A percentile compares a stretch with the other conserved stretches of the same genome.
Evolutionary conservation across 345 rosid genomes (phyloP).

Genomic region (Aethionema arabicum): DNA sequence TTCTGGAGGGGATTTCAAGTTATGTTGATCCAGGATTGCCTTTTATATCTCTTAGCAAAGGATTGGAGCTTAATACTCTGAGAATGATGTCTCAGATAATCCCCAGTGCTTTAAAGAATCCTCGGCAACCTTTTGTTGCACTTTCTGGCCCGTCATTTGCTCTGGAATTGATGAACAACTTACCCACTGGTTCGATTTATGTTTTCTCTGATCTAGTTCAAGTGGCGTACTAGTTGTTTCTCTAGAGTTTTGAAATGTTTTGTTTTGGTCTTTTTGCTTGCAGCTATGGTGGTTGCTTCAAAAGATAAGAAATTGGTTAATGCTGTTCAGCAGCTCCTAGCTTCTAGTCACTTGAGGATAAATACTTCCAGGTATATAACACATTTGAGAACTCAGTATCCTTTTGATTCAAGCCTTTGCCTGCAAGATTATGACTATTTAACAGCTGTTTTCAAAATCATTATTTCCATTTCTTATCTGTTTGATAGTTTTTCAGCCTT

Average conservation of each 20-base stretch:
- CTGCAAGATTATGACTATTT: not conserved
- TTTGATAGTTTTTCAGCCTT: slow-evolving; percentile 17
- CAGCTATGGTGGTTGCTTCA: slow-evolving; percentile 96
- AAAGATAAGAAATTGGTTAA: slow-evolving; percentile 78
- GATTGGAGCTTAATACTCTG: slow-evolving; percentile 80
- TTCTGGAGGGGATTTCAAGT: slow-evolving; percentile 71
- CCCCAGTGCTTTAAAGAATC: slow-evolving; percentile 64
- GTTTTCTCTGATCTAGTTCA: not conserved
- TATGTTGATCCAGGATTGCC: slow-evolving; percentile 85
- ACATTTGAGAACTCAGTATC: slow-evolving; percentile 12
- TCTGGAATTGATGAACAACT: slow-evolving; percentile 75
- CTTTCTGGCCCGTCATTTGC: slow-evolving; percentile 94
- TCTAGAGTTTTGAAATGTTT: not conserved
- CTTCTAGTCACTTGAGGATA: slow-evolving; percentile 79
- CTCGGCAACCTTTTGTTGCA: slow-evolving; percentile 84
- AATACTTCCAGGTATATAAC: slow-evolving; percentile 74
- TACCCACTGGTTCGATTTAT: slow-evolving; percentile 67
- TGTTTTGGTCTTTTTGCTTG: slow-evolving; percentile 21
- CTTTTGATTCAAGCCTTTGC: not conserved
- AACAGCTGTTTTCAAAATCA: not conserved
- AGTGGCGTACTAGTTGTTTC: not conserved
- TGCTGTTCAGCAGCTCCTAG: slow-evolving; percentile 79
- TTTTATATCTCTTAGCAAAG: slow-evolving; percentile 92
- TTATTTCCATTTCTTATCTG: not conserved
- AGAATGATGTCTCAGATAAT: slow-evolving; percentile 97